Evolutionary conservation across 495 filamentous ascomycete genomes (phyloP).

Genomic region (Neurospora pannonica): DNA sequence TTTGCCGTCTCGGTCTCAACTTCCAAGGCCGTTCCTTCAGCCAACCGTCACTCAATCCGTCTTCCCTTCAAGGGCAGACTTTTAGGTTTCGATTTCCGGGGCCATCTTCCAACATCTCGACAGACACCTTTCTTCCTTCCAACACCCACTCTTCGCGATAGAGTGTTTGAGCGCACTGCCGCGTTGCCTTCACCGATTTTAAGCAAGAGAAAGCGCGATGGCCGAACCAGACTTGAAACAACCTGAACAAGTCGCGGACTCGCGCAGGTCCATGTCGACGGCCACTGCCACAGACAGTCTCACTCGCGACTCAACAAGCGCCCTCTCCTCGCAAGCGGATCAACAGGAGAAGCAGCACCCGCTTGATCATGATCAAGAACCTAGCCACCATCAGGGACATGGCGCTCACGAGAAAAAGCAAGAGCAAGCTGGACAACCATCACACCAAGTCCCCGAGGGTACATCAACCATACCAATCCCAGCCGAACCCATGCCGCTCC

Average conservation of each 20-base stretch:
- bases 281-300: neutral
- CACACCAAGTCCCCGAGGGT: conserved; percentile 22
- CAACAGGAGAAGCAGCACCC: neutral
- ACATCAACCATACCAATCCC: neutral
- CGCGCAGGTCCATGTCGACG: neutral
- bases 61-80: neutral
- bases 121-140: neutral
- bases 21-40: neutral
- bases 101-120: neutral
- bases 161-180: neutral
- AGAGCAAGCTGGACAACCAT: conserved; percentile 32
- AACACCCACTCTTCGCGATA: neutral
- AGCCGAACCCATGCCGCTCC: neutral
- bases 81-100: neutral
- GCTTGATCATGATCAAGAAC: neutral
- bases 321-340: neutral
- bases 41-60: neutral
- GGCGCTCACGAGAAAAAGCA: neutral
- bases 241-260: neutral
- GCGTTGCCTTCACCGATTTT: neutral
- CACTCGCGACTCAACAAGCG: neutral
- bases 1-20: neutral
- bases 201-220: neutral
- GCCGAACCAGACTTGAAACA: neutral
- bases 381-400: neutral